These are phyloP conservation scores for Apophysomyces ossiformis DNA, from an alignment of 371 early-diverging fungal species.

Conservation along the genomic window DNA sequence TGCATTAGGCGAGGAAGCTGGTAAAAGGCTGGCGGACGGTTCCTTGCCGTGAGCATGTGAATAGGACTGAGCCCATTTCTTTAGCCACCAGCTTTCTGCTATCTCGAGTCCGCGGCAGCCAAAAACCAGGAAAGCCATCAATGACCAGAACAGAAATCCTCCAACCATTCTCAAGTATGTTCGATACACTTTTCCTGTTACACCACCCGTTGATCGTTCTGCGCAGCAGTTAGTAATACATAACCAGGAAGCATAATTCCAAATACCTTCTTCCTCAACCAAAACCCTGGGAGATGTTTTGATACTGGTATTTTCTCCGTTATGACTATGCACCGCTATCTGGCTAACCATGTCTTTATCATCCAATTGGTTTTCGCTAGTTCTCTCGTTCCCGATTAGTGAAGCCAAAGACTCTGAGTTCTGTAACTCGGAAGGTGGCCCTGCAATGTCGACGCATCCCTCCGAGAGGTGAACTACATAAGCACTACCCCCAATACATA, in stretches of 20 bases:
- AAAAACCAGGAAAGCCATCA: constrained; percentile 40
- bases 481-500: constrained; percentile 72
- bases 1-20: constrained; percentile 2
- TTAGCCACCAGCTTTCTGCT: constrained; percentile 58
- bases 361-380: constrained; percentile 27
- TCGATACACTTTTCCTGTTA: constrained; percentile 52
- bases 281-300: constrained; percentile 28
- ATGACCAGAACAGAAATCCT: constrained; percentile 53
- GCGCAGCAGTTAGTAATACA: not conserved
- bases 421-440: constrained; percentile 50
- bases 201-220: constrained; percentile 57
- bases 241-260: not conserved
- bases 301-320: not conserved
- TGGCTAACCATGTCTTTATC: constrained; percentile 19
- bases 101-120: constrained; percentile 56
- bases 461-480: constrained; percentile 67
- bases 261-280: constrained; percentile 39
- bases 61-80: constrained; percentile 56
- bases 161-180: constrained; percentile 57
- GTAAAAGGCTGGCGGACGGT: not conserved
- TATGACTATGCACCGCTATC: not conserved
- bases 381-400: constrained; percentile 51
- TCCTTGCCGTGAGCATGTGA: not conserved
- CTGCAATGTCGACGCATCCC: constrained; percentile 54
- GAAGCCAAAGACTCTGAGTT: constrained; percentile 40